phyloP scores from a whole-genome alignment of 2,329 filamentous ascomycete genomes.

The Metarhizium guizhouense region DNA sequence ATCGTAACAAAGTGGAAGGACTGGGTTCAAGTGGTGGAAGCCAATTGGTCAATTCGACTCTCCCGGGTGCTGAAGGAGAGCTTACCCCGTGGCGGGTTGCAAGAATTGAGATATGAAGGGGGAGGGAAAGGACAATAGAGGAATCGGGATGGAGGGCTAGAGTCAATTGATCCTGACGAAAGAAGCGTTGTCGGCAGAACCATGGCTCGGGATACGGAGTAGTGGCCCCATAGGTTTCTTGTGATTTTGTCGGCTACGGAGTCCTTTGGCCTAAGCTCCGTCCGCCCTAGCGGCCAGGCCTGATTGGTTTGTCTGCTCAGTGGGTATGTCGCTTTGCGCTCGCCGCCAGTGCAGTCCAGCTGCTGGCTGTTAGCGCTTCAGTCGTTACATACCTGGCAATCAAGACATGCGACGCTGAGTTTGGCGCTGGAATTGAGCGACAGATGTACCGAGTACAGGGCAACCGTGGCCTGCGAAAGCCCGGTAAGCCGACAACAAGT shows the following conservation, averaged over 20 bases:
- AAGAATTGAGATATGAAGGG: not conserved
- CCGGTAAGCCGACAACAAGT: too few relatives aligned
- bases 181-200: not conserved
- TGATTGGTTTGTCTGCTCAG: conserved; percentile 3
- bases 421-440: too few relatives aligned
- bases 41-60: not conserved
- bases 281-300: not conserved
- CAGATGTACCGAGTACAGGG: too few relatives aligned
- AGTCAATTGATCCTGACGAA: not conserved
- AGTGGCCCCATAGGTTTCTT: not conserved
- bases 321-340: too few relatives aligned
- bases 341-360: too few relatives aligned
- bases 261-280: not conserved
- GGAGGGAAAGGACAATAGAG: not conserved
- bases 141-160: not conserved
- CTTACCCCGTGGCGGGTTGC: not conserved
- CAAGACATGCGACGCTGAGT: too few relatives aligned
- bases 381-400: too few relatives aligned
- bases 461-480: too few relatives aligned
- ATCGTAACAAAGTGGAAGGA: conserved; percentile 25
- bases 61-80: not conserved
- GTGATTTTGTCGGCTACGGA: not conserved
- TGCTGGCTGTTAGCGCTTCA: too few relatives aligned
- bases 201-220: not conserved
- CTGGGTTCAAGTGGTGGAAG: conserved; percentile 7